Percentiles rank a stretch among this genome's conserved stretches.
phyloP scores from a whole-genome alignment of 2,329 filamentous ascomycete species.

The Alternaria arbusti region DNA sequence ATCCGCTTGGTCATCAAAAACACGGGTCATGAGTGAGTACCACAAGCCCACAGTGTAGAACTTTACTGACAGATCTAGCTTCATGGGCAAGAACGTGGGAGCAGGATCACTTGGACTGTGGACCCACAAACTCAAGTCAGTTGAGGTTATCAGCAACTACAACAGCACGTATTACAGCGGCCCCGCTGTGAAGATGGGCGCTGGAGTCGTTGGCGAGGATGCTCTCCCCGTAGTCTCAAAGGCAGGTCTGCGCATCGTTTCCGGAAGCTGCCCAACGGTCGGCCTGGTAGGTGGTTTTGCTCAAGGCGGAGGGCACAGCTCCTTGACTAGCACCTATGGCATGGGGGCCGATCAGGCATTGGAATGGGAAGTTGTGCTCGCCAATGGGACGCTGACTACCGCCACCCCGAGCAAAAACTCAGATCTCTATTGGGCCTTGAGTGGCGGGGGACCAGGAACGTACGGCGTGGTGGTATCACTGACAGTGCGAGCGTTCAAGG shows the following conservation, averaged over 20 bases:
- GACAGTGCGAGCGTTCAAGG: constrained; percentile 18
- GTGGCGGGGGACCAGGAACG: constrained; percentile 26
- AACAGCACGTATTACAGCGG: constrained; percentile 17
- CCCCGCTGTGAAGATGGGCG: constrained; percentile 25
- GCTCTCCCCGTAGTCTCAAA: neutral
- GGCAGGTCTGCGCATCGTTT: neutral
- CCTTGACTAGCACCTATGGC: constrained; percentile 42
- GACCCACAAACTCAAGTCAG: constrained; percentile 33
- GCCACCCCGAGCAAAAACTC: constrained; percentile 16
- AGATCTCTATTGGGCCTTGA: constrained; percentile 32
- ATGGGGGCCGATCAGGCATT: constrained; percentile 25
- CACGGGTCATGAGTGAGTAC: constrained; percentile 19
- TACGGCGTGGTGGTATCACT: constrained; percentile 25
- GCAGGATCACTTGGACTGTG: constrained; percentile 28
- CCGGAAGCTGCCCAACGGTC: constrained; percentile 46
- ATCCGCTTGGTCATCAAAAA: constrained; percentile 23
- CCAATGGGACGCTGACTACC: constrained; percentile 17
- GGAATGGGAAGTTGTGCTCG: constrained; percentile 25
- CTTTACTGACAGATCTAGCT: neutral
- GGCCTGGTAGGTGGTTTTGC: constrained; percentile 49
- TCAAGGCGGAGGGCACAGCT: constrained; percentile 58
- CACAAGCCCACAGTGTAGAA: too few species aligned
- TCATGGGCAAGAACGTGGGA: constrained; percentile 30
- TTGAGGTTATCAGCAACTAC: constrained; percentile 18
- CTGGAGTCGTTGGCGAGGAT: constrained; percentile 18